These are phyloP conservation scores for Puccinellia tenuiflora DNA, from an alignment of 176 grass and related monocot species.

Conservation along the genomic window DNA sequence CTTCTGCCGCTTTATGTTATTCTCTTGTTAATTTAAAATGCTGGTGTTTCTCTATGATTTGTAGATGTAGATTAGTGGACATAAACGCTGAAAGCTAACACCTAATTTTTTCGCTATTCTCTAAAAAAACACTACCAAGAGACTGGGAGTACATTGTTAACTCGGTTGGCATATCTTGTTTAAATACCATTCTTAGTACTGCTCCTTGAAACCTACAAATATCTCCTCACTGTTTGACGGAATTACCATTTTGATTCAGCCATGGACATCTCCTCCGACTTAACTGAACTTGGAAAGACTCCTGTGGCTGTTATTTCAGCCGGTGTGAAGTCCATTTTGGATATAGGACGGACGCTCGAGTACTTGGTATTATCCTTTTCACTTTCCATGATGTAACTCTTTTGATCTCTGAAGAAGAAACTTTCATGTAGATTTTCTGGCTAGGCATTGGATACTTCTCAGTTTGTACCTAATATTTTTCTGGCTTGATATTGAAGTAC, in stretches of 20 bases:
- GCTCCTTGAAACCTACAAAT: neutral
- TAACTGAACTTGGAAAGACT: slow-evolving; percentile 93
- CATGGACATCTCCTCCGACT: slow-evolving; percentile 93
- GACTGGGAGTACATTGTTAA: neutral
- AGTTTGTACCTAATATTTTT: neutral
- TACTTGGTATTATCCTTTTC: slow-evolving; percentile 52
- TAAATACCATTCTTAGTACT: neutral
- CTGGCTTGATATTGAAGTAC: neutral
- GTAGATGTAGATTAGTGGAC: neutral
- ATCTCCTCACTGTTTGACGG: neutral
- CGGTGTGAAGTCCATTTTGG: slow-evolving; percentile 96
- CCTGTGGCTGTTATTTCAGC: slow-evolving; percentile 83
- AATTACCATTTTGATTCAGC: slow-evolving; percentile 44
- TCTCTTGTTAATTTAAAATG: neutral
- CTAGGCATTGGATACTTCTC: neutral
- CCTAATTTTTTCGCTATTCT: neutral
- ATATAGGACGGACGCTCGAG: slow-evolving; percentile 84
- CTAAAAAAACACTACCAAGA: neutral
- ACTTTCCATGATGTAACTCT: neutral
- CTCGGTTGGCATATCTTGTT: neutral
- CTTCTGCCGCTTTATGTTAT: neutral
- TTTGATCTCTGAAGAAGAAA: neutral
- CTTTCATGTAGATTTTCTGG: slow-evolving; percentile 6
- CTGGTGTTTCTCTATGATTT: neutral
- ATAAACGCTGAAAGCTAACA: neutral